Conservation (phyloP, 2,329 filamentous ascomycete genomes). For the Zymoseptoria passerinii region DNA sequence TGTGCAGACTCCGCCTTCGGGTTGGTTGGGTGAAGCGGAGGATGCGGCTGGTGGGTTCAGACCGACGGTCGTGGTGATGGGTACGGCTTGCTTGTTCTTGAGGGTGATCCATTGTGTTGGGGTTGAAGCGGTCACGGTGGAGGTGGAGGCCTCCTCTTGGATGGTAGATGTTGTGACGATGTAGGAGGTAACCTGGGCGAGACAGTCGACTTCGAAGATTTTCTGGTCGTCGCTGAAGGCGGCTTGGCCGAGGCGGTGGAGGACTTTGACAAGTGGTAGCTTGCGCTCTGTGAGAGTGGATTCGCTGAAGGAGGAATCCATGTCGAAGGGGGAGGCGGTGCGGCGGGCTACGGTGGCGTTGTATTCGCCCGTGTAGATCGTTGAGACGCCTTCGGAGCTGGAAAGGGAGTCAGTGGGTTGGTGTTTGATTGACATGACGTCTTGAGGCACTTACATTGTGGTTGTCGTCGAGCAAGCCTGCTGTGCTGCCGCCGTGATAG, state of each 20-base stretch:
- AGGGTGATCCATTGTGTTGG: slow-evolving; percentile 13
- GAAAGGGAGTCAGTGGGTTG: background rate
- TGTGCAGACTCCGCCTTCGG: slow-evolving; percentile 15
- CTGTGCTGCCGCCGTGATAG: background rate
- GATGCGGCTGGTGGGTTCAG: background rate
- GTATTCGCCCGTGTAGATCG: slow-evolving; percentile 21
- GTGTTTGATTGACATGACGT: background rate
- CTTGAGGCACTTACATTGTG: slow-evolving; percentile 10
- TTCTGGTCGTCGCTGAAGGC: slow-evolving; percentile 8
- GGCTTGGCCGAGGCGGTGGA: slow-evolving; percentile 14
- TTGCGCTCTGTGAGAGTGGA: slow-evolving; percentile 1
- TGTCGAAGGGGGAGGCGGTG: slow-evolving; percentile 13
- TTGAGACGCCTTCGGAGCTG: slow-evolving; percentile 13
- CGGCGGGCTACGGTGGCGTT: slow-evolving; percentile 16
- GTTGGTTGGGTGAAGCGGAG: background rate
- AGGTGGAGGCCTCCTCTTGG: slow-evolving; percentile 11
- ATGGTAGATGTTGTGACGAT: slow-evolving; percentile 13
- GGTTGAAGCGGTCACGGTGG: slow-evolving; percentile 17
- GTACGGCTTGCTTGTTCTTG: slow-evolving; percentile 7
- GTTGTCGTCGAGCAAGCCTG: slow-evolving; percentile 14
- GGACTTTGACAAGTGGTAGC: slow-evolving; percentile 6
- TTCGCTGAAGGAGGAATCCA: slow-evolving; percentile 4
- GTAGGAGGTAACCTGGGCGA: slow-evolving; percentile 19
- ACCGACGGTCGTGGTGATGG: slow-evolving; percentile 16
- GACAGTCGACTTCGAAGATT: slow-evolving; percentile 19